Percentiles rank a stretch among this genome's conserved stretches.
These are phyloP conservation scores for Vaccinium corymbosum DNA, from an alignment of 148 eudicot genomes.

Conservation along the genomic window DNA sequence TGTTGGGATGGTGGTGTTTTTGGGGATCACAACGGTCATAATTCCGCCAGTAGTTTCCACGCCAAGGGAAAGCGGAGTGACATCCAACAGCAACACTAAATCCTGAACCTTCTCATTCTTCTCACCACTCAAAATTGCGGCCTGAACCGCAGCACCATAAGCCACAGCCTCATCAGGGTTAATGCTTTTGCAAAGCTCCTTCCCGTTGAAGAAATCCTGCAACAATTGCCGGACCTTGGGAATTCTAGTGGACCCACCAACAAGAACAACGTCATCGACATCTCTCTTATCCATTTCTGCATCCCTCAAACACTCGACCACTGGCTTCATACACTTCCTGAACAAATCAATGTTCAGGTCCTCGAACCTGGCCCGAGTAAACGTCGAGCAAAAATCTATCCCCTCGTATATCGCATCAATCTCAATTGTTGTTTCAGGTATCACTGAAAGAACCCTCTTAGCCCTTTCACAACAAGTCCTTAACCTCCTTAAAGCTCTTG, in stretches of 20 bases:
- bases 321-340: conserved; percentile 67
- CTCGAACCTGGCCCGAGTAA: conserved; percentile 14
- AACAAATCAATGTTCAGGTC: conserved; percentile 53
- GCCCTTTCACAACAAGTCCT: too few species aligned
- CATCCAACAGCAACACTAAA: background rate
- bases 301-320: conserved; percentile 13
- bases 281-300: conserved; percentile 32
- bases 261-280: background rate
- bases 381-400: background rate
- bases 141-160: background rate
- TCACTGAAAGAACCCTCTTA: too few species aligned
- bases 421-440: too few species aligned
- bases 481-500: too few species aligned
- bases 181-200: background rate
- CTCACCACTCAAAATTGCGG: background rate
- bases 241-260: background rate
- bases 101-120: background rate
- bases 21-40: background rate
- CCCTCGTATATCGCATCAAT: too few species aligned
- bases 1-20: background rate
- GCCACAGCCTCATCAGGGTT: conserved; percentile 1
- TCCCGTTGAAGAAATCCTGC: conserved; percentile 3
- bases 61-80: background rate
- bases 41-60: background rate
- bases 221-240: background rate